A percentile compares a stretch with the other conserved stretches of the same genome.
These are phyloP conservation scores for Draba incana DNA, from an alignment of 345 rosid genomes.

Conservation along the genomic window DNA sequence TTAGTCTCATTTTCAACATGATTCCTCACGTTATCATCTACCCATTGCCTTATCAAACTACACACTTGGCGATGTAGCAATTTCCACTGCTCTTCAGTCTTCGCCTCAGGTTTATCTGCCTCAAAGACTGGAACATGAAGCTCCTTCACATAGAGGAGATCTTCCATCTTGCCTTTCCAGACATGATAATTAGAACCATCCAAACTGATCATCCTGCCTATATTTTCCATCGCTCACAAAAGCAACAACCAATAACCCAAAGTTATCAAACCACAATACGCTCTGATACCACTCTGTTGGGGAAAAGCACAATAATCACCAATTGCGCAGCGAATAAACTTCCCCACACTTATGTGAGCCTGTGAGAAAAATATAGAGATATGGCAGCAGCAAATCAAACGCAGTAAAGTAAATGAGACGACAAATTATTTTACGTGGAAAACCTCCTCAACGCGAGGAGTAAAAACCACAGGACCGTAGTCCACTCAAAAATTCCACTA, in stretches of 20 bases:
- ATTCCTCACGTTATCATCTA: conserved; percentile 4
- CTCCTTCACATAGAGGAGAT: neutral
- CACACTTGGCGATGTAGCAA: neutral
- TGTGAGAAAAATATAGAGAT: neutral
- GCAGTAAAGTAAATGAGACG: neutral
- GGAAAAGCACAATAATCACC: no score
- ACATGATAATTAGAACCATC: no score
- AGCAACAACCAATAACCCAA: no score
- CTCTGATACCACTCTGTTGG: no score
- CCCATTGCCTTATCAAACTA: neutral
- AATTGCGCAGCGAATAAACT: neutral
- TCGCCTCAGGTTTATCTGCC: neutral
- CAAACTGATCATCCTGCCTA: no score
- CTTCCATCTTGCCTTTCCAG: no score
- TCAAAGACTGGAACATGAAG: neutral
- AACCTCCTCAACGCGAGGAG: neutral
- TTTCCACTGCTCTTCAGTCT: neutral
- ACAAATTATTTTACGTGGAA: neutral
- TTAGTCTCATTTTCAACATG: neutral
- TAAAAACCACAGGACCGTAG: neutral
- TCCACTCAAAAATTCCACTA: neutral
- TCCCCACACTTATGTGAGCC: neutral
- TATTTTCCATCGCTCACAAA: no score
- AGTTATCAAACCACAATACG: neutral
- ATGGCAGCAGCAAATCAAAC: neutral